Conservation (phyloP, 2,329 filamentous ascomycete genomes). For the Diplodia intermedia region DNA sequence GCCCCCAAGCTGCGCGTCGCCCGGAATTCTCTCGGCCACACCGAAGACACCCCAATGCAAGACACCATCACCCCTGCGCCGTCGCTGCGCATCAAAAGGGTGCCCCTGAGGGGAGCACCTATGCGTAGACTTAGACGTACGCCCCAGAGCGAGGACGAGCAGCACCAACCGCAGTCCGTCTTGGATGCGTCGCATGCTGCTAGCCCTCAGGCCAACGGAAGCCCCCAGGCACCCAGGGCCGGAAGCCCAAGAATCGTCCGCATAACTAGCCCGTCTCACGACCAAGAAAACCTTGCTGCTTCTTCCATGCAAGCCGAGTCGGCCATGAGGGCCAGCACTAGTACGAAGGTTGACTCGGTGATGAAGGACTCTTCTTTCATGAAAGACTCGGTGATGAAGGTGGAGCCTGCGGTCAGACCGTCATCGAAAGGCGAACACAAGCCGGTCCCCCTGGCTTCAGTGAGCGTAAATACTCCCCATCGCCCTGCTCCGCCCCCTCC, state of each 20-base stretch:
- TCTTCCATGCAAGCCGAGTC: slow-evolving; percentile 40
- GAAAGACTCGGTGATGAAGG: slow-evolving; percentile 44
- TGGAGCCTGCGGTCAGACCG: slow-evolving; percentile 11
- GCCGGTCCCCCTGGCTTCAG: slow-evolving; percentile 58
- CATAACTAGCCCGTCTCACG: slow-evolving; percentile 63
- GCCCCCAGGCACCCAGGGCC: slow-evolving; percentile 11
- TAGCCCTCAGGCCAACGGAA: slow-evolving; percentile 42
- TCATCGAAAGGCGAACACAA: slow-evolving; percentile 42
- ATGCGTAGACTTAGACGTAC: slow-evolving; percentile 49
- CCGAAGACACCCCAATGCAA: slow-evolving; percentile 41
- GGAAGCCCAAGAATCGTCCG: slow-evolving; percentile 30
- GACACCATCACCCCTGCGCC: slow-evolving; percentile 48
- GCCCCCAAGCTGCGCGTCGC: slow-evolving; percentile 48
- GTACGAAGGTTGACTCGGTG: slow-evolving; percentile 35
- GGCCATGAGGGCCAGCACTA: slow-evolving; percentile 16
- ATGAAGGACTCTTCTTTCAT: slow-evolving; percentile 33
- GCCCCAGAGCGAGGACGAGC: slow-evolving; percentile 38
- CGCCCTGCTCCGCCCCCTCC: slow-evolving; percentile 76
- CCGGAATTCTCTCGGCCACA: slow-evolving; percentile 45
- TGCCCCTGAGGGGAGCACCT: slow-evolving; percentile 49
- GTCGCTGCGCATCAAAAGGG: slow-evolving; percentile 49
- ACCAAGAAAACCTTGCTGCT: slow-evolving; percentile 80
- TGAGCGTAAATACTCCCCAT: slow-evolving; percentile 75
- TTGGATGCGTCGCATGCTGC: slow-evolving; percentile 11
- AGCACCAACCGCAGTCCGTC: slow-evolving; percentile 2